Evolutionary conservation across 768 basidiomycete species (phyloP).

Genomic region (Mycena chlorophos): DNA sequence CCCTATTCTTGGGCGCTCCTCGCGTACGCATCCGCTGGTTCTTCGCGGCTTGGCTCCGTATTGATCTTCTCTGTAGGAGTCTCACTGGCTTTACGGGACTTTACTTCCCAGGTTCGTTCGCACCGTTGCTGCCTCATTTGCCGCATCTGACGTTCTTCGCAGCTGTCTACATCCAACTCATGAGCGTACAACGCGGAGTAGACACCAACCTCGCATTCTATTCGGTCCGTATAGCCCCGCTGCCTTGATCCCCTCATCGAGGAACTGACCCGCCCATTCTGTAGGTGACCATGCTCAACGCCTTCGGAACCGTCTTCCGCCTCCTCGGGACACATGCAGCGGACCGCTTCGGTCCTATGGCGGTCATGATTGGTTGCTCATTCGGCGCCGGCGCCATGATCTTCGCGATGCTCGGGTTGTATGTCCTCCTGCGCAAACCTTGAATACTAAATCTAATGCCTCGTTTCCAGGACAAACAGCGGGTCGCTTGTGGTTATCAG

Average conservation of each 20-base stretch:
- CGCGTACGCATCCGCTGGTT: not conserved
- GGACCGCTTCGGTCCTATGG: not conserved
- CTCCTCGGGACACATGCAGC: not conserved
- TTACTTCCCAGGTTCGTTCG: conserved; percentile 7
- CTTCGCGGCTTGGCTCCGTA: not conserved
- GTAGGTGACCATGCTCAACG: conserved; percentile 7
- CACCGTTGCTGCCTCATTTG: no score
- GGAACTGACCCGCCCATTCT: no score
- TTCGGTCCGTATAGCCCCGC: no score
- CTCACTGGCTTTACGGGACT: not conserved
- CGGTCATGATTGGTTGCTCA: not conserved
- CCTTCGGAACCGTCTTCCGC: not conserved
- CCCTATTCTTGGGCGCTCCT: not conserved
- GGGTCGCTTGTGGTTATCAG: not conserved
- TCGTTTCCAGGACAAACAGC: not conserved
- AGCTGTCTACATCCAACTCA: conserved; percentile 6
- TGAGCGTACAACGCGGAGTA: conserved; percentile 1
- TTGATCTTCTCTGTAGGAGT: not conserved
- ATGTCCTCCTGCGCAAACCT: not conserved
- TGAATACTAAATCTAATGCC: not conserved
- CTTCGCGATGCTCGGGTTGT: conserved; percentile 2
- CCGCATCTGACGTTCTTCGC: no score
- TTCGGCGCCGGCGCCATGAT: not conserved
- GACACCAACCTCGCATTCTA: conserved; percentile 1
- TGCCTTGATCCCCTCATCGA: no score